Percentiles rank a stretch among this genome's conserved stretches.
These are phyloP conservation scores for Globisporangium apiculatum DNA, from an alignment of 352 stramenopile species.

Conservation along the genomic window DNA sequence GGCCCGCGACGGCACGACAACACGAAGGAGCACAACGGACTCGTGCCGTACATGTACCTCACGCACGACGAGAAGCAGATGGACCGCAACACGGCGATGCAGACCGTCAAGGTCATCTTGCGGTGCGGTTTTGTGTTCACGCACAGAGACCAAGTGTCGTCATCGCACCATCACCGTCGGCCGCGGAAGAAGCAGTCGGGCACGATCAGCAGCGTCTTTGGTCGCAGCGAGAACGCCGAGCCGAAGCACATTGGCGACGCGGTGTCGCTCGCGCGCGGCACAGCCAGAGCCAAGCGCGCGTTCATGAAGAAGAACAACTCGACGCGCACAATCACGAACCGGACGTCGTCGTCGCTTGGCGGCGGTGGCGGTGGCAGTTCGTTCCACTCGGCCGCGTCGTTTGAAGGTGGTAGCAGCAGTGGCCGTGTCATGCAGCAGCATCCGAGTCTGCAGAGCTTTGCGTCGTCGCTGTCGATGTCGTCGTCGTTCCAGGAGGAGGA, in stretches of 20 bases:
- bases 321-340: constrained; percentile 12
- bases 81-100: constrained; percentile 79
- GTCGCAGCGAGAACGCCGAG: constrained; percentile 58
- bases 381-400: constrained; percentile 6
- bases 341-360: constrained; percentile 6
- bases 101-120: constrained; percentile 74
- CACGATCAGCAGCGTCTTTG: constrained; percentile 38
- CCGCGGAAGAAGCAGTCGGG: constrained; percentile 35
- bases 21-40: constrained; percentile 65
- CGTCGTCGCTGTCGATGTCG: not conserved
- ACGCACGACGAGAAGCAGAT: constrained; percentile 78
- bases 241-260: constrained; percentile 45
- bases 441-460: constrained; percentile 1
- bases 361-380: not conserved
- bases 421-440: not conserved
- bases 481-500: constrained; percentile 5
- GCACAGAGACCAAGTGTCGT: constrained; percentile 46
- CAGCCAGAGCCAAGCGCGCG: constrained; percentile 45
- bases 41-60: constrained; percentile 77
- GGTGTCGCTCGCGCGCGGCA: constrained; percentile 32
- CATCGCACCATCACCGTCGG: constrained; percentile 8
- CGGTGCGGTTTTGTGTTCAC: constrained; percentile 63
- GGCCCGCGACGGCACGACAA: constrained; percentile 53
- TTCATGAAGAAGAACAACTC: constrained; percentile 33
- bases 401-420: not conserved